phyloP scores from a whole-genome alignment of 805 yeast species.

The Kluyveromyces starmeri region DNA sequence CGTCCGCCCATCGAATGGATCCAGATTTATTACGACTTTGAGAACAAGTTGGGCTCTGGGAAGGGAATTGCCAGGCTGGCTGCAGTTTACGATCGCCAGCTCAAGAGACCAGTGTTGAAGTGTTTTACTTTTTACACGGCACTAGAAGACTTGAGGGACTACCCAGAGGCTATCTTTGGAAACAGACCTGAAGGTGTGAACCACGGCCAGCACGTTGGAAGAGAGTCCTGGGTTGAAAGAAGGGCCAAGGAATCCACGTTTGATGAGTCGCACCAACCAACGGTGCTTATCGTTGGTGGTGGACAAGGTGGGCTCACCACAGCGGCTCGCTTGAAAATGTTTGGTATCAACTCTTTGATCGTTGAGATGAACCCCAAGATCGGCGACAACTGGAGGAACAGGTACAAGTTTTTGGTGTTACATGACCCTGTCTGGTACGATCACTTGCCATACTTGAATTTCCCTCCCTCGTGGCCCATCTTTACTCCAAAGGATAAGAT shows the following conservation, averaged over 20 bases:
- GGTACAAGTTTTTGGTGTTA: slow-evolving; percentile 36
- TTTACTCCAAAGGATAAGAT: slow-evolving; percentile 38
- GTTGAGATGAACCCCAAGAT: slow-evolving; percentile 31
- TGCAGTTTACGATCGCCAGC: slow-evolving; percentile 22
- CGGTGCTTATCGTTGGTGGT: slow-evolving; percentile 39
- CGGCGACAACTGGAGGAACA: slow-evolving; percentile 41
- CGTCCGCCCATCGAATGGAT: slow-evolving; percentile 32
- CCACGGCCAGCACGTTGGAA: slow-evolving; percentile 33
- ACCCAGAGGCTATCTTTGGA: slow-evolving; percentile 29
- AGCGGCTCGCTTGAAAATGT: slow-evolving; percentile 35
- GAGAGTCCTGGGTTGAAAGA: slow-evolving; percentile 34
- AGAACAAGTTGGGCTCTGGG: slow-evolving; percentile 29
- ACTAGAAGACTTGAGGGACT: slow-evolving; percentile 27
- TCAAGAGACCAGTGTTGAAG: slow-evolving; percentile 25
- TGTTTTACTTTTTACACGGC: slow-evolving; percentile 29
- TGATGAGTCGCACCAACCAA: slow-evolving; percentile 31
- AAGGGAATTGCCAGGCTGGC: slow-evolving; percentile 28
- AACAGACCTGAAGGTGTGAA: slow-evolving; percentile 31
- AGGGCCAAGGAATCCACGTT: slow-evolving; percentile 26
- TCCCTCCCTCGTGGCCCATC: slow-evolving; percentile 36
- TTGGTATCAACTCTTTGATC: slow-evolving; percentile 35
- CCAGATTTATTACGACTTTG: slow-evolving; percentile 26
- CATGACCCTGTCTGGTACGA: slow-evolving; percentile 40
- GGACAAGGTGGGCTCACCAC: slow-evolving; percentile 38
- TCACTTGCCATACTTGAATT: slow-evolving; percentile 33